Base-by-base conservation (phyloP, 345 rosid genomes). In the Microthlaspi erraticum region DNA sequence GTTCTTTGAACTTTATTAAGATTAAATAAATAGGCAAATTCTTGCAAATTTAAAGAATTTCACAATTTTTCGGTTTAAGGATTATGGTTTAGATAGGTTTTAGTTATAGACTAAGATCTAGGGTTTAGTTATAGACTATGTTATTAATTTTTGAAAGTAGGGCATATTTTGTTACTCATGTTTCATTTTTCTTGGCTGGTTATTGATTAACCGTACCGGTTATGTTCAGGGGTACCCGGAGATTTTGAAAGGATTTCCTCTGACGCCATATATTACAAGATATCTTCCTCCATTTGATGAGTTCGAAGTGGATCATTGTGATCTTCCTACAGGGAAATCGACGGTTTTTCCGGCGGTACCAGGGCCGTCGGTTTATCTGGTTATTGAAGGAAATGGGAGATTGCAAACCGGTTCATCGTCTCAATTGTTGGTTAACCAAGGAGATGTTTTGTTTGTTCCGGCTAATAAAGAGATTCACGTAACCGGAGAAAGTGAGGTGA, bases 221-320 rank as follows among this genome's bases (percentile, higher is more conserved):
- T 55, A 75, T 2, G 50, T 68, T 36, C 81, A 94, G 98, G 99
- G 98, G 11, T 78, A 73, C 29, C 99, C 98, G 3, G 88, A 91
- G 80, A 88, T 89, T 80, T 71, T 91, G 36, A 76, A 79, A 81
- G 99, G 99, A 34, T 84, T 85, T 65, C 81, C 86, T 12, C 12
- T 94, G 64, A 79, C 71, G 68, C 80, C 89, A 0, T 86, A 87
- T 69, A 77, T 82, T 64, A 89, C 81, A 18, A 94, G 96, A 75
- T 94, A 89, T 71, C 85, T 84, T 14, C 98, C 98, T 0, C 98
- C 99, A 7, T 94, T 94, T 57, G 89, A 90, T 38, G 99, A 95
- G 75, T 95, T 95, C 5, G 98, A 90, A 80, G 86, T 92, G 6
- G 98, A 92, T 61, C 71, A 65, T 38, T 91, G 97, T 80, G 46